phyloP scores from a whole-genome alignment of 2,329 filamentous ascomycete genomes.

The Aspergillus felis region DNA sequence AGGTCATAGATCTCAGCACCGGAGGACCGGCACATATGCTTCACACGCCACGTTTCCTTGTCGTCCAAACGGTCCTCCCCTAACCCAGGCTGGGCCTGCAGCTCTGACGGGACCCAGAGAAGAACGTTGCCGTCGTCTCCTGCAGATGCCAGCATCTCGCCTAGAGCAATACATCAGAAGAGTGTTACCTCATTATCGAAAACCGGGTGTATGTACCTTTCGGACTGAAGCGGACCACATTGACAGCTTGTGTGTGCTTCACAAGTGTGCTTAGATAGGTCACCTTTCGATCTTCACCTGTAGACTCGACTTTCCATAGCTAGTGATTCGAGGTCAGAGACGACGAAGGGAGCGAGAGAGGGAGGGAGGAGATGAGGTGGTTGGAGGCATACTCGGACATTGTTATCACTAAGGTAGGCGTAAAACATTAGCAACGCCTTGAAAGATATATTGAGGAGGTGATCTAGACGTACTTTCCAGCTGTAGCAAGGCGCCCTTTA shows the following conservation, averaged over 20 bases:
- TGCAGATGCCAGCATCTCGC: constrained; percentile 88
- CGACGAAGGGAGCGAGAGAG: constrained; percentile 8
- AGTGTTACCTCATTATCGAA: neutral
- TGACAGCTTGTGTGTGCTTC: constrained; percentile 96
- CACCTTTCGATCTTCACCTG: constrained; percentile 81
- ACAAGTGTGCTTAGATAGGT: constrained; percentile 86
- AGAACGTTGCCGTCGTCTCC: constrained; percentile 97
- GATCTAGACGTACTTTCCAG: constrained; percentile 61
- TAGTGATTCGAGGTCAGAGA: constrained; percentile 44
- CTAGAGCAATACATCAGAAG: constrained; percentile 43
- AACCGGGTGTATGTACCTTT: constrained; percentile 58
- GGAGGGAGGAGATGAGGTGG: constrained; percentile 14
- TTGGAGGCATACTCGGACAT: constrained; percentile 69
- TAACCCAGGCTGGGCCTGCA: constrained; percentile 61
- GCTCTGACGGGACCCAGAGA: constrained; percentile 87
- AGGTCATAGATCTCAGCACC: constrained; percentile 97
- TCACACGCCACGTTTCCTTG: constrained; percentile 94
- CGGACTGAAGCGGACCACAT: constrained; percentile 94
- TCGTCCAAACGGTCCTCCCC: constrained; percentile 85
- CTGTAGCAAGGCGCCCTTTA: constrained; percentile 87
- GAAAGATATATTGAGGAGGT: neutral
- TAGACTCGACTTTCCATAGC: constrained; percentile 87
- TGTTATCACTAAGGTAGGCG: constrained; percentile 63
- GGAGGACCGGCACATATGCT: constrained; percentile 94
- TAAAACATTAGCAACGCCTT: constrained; percentile 10